These are phyloP conservation scores for Pyrenochaeta sp. DNA, from an alignment of 2,329 filamentous ascomycete species.

Conservation along the genomic window DNA sequence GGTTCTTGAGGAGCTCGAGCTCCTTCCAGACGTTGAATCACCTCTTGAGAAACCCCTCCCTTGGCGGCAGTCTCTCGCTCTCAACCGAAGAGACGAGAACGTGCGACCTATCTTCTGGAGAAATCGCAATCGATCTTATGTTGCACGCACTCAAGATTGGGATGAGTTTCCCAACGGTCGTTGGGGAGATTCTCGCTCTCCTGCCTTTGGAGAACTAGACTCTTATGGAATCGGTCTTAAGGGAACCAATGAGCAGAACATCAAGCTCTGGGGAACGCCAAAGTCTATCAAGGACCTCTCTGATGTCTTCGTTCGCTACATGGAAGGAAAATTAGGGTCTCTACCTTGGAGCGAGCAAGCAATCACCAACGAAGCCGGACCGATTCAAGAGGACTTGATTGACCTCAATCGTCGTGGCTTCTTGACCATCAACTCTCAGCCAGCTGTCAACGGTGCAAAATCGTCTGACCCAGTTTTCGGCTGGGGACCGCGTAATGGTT, in stretches of 20 bases:
- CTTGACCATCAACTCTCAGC: slow-evolving; percentile 96
- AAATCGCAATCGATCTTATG: slow-evolving; percentile 94
- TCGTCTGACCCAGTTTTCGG: slow-evolving; percentile 87
- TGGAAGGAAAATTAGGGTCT: slow-evolving; percentile 79
- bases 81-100: slow-evolving; percentile 89
- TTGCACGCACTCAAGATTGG: slow-evolving; percentile 96
- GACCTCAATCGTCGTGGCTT: slow-evolving; percentile 85
- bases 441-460: slow-evolving; percentile 88
- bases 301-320: slow-evolving; percentile 82
- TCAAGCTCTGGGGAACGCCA: slow-evolving; percentile 92
- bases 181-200: slow-evolving; percentile 96
- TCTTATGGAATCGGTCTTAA: slow-evolving; percentile 93
- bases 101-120: slow-evolving; percentile 99
- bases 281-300: slow-evolving; percentile 80
- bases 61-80: slow-evolving; percentile 92
- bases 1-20: slow-evolving; percentile 87
- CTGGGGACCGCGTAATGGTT: slow-evolving; percentile 94
- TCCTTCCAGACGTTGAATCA: slow-evolving; percentile 78
- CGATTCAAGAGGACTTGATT: slow-evolving; percentile 78
- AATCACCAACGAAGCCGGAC: slow-evolving; percentile 81
- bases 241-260: slow-evolving; percentile 94
- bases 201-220: slow-evolving; percentile 94
- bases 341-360: slow-evolving; percentile 94
- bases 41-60: slow-evolving; percentile 90
- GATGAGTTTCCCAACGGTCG: slow-evolving; percentile 98